Base-by-base conservation (phyloP, 176 grass and related monocot genomes). In the Bolboschoenus planiculmis region DNA sequence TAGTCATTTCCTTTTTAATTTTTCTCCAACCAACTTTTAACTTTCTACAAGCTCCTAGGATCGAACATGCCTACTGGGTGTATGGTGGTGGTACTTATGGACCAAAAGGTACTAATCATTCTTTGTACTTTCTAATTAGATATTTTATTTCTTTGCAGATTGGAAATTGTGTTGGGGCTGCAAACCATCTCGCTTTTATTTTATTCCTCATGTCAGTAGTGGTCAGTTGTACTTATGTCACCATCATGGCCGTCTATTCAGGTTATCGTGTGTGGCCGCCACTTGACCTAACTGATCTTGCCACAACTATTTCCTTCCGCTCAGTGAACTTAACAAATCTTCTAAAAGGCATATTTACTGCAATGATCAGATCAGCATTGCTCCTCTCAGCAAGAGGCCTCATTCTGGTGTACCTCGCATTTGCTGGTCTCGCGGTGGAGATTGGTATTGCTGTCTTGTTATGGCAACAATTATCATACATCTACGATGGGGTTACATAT, bases 401-500 rank as follows among this genome's bases (percentile, higher is more conserved):
- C 57, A 29, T 98, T 87, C 86, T 95, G 44, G 48, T 95, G 79
- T 98, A 98, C 89, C 86, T 98, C 74, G 84, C 92, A 36, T 98
- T 98, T 77, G 92, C 96, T 56, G 89, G 87, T 85, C 43, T 98
- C n/a, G 90, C 92, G 5, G 89, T 95, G 14, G 93, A 95, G 82
- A 90, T 90, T 65, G 96, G 96, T 72, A 91, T 98, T 36, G 60
- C 72, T 59, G 87, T 93, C 20, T 88, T 98, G 29, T 70, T 98
- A 82, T 98, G 87, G 79, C 96, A 98, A 78, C 96, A 98, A 86
- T 87, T 98, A 77, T 91, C 86, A 82, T 98, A 84, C 46, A 91
- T 98, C 82, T 98, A 98, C 16, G 81, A 93, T 57, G 96, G 96
- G 78, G 92, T 91, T 81, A 95, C 92, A 53, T 98, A 93, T 77